phyloP scores from a whole-genome alignment of 371 early-diverging fungal genomes.

The Sporodiniella umbellata region DNA sequence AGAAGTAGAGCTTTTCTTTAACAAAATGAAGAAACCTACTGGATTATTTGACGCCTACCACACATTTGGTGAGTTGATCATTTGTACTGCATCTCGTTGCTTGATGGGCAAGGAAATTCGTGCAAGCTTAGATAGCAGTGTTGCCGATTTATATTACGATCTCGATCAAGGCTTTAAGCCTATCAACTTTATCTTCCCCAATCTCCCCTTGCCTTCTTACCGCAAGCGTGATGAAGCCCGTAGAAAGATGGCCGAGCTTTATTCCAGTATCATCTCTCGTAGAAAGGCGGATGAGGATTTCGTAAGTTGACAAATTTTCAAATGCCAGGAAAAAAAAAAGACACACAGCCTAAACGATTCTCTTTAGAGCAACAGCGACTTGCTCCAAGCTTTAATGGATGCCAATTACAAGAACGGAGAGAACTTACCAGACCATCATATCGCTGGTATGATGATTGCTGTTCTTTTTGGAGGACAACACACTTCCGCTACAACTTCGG shows the following conservation, averaged over 20 bases:
- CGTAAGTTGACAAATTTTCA: no score
- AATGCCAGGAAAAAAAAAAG: neutral
- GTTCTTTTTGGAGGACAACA: slow-evolving; percentile 96
- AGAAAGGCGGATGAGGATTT: slow-evolving; percentile 59
- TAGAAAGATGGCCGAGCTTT: slow-evolving; percentile 76
- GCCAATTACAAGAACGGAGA: slow-evolving; percentile 87
- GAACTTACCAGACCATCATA: slow-evolving; percentile 72
- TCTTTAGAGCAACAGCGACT: slow-evolving; percentile 53
- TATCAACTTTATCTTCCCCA: slow-evolving; percentile 79
- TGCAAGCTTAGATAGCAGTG: slow-evolving; percentile 66
- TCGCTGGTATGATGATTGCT: slow-evolving; percentile 95
- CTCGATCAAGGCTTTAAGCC: slow-evolving; percentile 94
- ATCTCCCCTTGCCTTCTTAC: slow-evolving; percentile 47
- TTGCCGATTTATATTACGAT: slow-evolving; percentile 89
- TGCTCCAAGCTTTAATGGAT: slow-evolving; percentile 83
- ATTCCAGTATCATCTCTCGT: slow-evolving; percentile 76
- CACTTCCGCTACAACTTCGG: slow-evolving; percentile 88
- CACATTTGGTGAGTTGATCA: slow-evolving; percentile 87
- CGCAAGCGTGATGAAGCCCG: slow-evolving; percentile 86
- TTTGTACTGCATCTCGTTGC: slow-evolving; percentile 92
- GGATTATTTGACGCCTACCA: slow-evolving; percentile 68
- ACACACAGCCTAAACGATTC: neutral
- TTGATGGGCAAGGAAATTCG: slow-evolving; percentile 95
- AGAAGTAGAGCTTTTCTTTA: slow-evolving; percentile 71
- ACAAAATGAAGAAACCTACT: slow-evolving; percentile 26